Base-by-base conservation (phyloP, 768 basidiomycete species). In the Mycena chlorophos region DNA sequence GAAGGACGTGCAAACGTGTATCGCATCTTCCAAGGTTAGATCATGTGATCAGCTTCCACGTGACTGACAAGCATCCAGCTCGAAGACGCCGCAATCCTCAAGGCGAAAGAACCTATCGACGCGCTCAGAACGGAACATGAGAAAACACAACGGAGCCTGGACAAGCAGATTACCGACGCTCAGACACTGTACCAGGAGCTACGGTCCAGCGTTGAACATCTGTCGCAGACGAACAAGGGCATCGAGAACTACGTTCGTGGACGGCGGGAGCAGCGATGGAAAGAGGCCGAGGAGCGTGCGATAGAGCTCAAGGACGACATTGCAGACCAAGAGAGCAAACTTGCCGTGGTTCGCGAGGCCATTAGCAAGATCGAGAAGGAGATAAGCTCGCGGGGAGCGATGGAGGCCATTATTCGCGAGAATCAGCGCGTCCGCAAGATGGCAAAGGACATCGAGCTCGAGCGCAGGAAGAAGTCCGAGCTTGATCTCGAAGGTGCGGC, bases 401-500 rank as follows among this genome's bases (percentile, higher is more conserved):
- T 79, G 12, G 67, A 86, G 45, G 81, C 86, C 23, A 89, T 87
- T 68, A 70, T 92, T 51, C 83, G 88, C 57, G 90, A 94, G 68
- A 99, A 98, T 68, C 74, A 93, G 42, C 84, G 89, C 3, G 83
- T 91, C 51, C 78, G 92, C 54, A 81, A 82, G 64, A 75, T 92
- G 22, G 76, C 78, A 52, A 75, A 77, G 43, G 84, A 91, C 51
- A 88, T 97, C 26, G 75, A 74, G 26, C 75, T 76, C 1, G 84
- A 86, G 5, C 83, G 91, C 65, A 76, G 74, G 12, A 79, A 94
- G 69, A 88, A 97, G 52, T 85, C 86, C 43, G 73, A 76, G 5
- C 79, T 83, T 55, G 91, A 98, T 70, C 81, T 98, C 73, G 93
- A 95, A 61, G 86, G 84, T 57, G 91, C 93, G 19, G 88, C 87